Percentiles rank a stretch among this genome's conserved stretches.
Conservation (phyloP, 2,329 filamentous ascomycete species). For the Colletotrichum acutatum region DNA sequence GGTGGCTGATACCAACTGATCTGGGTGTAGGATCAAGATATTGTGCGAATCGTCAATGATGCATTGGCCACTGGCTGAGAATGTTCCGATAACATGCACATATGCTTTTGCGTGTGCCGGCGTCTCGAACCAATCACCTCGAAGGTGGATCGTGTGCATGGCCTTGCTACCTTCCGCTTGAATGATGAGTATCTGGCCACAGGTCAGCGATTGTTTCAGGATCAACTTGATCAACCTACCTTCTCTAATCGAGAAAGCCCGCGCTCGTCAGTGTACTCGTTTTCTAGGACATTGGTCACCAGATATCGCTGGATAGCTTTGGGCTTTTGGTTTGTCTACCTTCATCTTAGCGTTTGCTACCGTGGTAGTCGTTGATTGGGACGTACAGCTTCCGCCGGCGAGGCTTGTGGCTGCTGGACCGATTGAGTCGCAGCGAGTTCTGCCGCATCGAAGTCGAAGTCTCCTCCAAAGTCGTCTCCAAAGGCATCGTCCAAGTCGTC, state of each 20-base stretch:
- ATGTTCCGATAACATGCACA: slow-evolving; percentile 87
- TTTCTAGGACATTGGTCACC: slow-evolving; percentile 78
- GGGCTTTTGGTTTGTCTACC: slow-evolving; percentile 74
- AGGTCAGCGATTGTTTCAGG: slow-evolving; percentile 32
- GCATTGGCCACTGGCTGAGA: slow-evolving; percentile 76
- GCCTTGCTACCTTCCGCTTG: slow-evolving; percentile 78
- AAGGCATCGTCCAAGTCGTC: slow-evolving; percentile 73
- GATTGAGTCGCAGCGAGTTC: slow-evolving; percentile 80
- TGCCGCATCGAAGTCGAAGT: slow-evolving; percentile 81
- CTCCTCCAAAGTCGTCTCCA: slow-evolving; percentile 80
- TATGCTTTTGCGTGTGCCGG: slow-evolving; percentile 79
- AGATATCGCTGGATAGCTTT: slow-evolving; percentile 89
- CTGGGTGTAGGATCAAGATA: slow-evolving; percentile 91
- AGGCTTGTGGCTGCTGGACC: slow-evolving; percentile 43
- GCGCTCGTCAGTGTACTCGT: slow-evolving; percentile 72
- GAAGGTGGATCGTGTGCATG: slow-evolving; percentile 77
- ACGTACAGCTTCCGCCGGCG: slow-evolving; percentile 50
- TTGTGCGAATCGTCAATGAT: slow-evolving; percentile 84
- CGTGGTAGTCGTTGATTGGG: slow-evolving; percentile 38
- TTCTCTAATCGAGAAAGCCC: slow-evolving; percentile 75
- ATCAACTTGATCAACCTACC: slow-evolving; percentile 58
- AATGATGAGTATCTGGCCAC: slow-evolving; percentile 78
- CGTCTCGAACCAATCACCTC: slow-evolving; percentile 89
- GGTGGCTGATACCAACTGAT: slow-evolving; percentile 94
- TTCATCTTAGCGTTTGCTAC: slow-evolving; percentile 69